These are phyloP conservation scores for Aquilaria agallochum DNA, from an alignment of 441 rosid genomes.

Conservation along the genomic window DNA sequence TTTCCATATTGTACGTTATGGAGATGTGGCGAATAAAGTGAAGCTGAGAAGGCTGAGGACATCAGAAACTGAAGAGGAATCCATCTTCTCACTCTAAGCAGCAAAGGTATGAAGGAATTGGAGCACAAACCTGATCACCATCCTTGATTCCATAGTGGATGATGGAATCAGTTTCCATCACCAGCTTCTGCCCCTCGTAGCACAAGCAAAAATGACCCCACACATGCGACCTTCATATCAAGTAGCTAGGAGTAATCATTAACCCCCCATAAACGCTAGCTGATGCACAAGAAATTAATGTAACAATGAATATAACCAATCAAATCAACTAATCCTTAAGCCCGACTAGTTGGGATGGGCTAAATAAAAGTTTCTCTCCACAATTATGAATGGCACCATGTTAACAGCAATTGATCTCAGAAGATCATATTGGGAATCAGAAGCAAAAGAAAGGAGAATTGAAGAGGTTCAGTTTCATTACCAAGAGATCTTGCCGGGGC, in stretches of 20 bases:
- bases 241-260: too few relatives aligned
- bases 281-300: too few relatives aligned
- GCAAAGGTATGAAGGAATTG: not conserved
- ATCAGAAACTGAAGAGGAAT: not conserved
- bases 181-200: conserved; percentile 49
- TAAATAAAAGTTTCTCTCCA: too few relatives aligned
- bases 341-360: too few relatives aligned
- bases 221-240: conserved; percentile 70
- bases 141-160: conserved; percentile 65
- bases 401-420: too few relatives aligned
- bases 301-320: too few relatives aligned
- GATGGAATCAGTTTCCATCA: conserved; percentile 48
- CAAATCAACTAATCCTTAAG: too few relatives aligned
- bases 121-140: conserved; percentile 66
- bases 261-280: too few relatives aligned
- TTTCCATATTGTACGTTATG: conserved; percentile 25
- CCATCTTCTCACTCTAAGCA: not conserved
- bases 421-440: too few relatives aligned
- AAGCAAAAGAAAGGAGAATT: too few relatives aligned
- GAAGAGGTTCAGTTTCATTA: conserved; percentile 11
- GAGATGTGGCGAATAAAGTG: conserved; percentile 65
- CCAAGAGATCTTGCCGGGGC: conserved; percentile 80
- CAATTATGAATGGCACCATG: conserved; percentile 5
- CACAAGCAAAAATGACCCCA: conserved; percentile 89
- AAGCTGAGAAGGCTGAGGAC: conserved; percentile 41